Base-by-base conservation (phyloP, 768 basidiomycete species). In the Serendipita sp. region DNA sequence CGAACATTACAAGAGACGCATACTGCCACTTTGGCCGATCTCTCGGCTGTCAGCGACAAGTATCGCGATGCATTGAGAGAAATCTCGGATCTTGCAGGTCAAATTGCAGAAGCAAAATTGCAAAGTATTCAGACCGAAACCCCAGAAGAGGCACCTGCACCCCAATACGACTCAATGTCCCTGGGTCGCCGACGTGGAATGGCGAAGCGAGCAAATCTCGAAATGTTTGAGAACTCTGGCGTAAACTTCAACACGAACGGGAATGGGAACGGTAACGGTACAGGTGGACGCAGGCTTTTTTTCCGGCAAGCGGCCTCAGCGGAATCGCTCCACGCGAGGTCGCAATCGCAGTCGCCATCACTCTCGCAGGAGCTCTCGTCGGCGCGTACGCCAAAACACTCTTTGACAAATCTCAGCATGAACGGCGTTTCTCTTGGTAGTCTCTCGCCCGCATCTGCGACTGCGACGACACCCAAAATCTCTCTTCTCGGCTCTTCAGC, bases 311-410 rank as follows among this genome's bases (percentile, higher is more conserved):
- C 88, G 80, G 82, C 83, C 78, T 92, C 90, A 68, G 75, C 85
- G 71, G 90, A 92, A 74, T 90, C 87, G 73, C 84, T 91, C 72
- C 90, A 89, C 79, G 80, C 83, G 82, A 90, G 89, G 82, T 91
- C 91, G 83, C 83, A 86, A 68, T 91, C 88, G 77, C 89, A 89
- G 76, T 93, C 92, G 74, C 83, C 86, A 79, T 95, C 93, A 80
- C 85, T 95, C 70, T 94, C 93, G 78, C 93, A 97, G 92, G 92
- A 91, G 81, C 82, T 91, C 68, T 91, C 85, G 69, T 91, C 86
- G 78, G 88, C 76, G 76, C 86, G 85, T 71, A 88, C 84, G 77
- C 88, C 87, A 81, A 87, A 87, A 77, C 77, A 80, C 70, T 91
- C 89, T 64, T 81, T 81, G 45, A 63, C 29, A 46, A 46, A 64